These are phyloP conservation scores for Suhomyces yuchorum DNA, from an alignment of 1,139 yeast species.

Conservation along the genomic window DNA sequence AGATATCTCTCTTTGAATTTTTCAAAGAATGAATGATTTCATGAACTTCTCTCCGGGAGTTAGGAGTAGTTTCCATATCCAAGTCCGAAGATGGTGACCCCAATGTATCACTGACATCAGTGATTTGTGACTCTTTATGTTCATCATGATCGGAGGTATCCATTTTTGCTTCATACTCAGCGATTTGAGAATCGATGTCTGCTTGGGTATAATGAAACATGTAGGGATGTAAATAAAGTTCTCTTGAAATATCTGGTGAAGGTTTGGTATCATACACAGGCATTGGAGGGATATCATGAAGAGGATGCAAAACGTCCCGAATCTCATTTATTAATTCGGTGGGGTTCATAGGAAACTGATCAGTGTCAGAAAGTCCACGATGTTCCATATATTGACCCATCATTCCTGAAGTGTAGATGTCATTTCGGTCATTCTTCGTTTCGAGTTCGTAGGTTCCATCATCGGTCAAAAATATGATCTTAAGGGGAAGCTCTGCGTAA, in stretches of 20 bases:
- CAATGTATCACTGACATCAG: background rate
- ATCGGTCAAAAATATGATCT: conserved; percentile 22
- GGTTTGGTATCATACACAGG: background rate
- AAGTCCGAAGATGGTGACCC: background rate
- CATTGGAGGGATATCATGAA: conserved; percentile 1
- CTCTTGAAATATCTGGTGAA: conserved; percentile 18
- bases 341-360: conserved; percentile 9
- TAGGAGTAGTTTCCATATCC: background rate
- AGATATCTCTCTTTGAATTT: conserved; percentile 2
- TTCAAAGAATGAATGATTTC: conserved; percentile 1
- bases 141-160: background rate
- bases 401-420: conserved; percentile 30
- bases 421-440: conserved; percentile 20
- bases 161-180: conserved; percentile 22
- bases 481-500: conserved; percentile 22
- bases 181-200: conserved; percentile 21
- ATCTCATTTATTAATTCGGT: conserved; percentile 6
- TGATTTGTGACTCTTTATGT: no score
- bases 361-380: background rate
- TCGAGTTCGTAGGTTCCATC: conserved; percentile 22
- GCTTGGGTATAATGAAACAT: conserved; percentile 28
- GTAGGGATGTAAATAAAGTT: conserved; percentile 22
- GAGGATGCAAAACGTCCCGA: conserved; percentile 7
- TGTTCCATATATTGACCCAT: conserved; percentile 26
- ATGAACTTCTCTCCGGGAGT: conserved; percentile 1